Conservation (phyloP, 2,329 filamentous ascomycete species). For the Fusarium heterosporum region DNA sequence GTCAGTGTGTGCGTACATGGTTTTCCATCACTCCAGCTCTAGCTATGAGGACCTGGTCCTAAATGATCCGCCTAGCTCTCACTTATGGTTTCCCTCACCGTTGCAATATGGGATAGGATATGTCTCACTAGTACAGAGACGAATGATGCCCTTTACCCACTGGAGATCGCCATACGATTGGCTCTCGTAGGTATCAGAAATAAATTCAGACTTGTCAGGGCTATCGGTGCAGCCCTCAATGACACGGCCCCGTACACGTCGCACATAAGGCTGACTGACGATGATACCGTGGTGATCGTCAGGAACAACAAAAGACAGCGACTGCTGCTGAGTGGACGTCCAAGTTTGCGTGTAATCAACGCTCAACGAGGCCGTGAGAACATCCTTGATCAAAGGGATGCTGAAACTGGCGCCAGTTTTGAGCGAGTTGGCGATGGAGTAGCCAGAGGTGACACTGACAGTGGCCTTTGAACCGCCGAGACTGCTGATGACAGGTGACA, state of each 20-base stretch:
- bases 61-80: accelerated
- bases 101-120: conserved; percentile 42
- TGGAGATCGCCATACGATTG: conserved; percentile 33
- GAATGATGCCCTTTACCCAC: conserved; percentile 44
- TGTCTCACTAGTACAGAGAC: conserved; percentile 37
- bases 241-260: conserved; percentile 33
- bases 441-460: conserved; percentile 27
- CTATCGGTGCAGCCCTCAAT: conserved; percentile 34
- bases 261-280: conserved; percentile 43
- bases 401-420: conserved; percentile 9
- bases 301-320: conserved; percentile 30
- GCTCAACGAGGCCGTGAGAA: conserved; percentile 23
- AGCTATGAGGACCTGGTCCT: background rate
- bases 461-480: conserved; percentile 23
- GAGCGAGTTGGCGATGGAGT: conserved; percentile 34
- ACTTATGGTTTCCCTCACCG: conserved; percentile 36
- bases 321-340: conserved; percentile 33
- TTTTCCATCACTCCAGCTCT: background rate
- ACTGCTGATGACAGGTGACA: conserved; percentile 42
- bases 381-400: background rate
- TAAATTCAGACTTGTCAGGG: conserved; percentile 23
- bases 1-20: background rate
- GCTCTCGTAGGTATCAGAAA: conserved; percentile 33
- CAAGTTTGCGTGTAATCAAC: conserved; percentile 31
- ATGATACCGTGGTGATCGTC: conserved; percentile 36